Conservation (phyloP, 2,329 filamentous ascomycete species). For the Venturia oleaginea region DNA sequence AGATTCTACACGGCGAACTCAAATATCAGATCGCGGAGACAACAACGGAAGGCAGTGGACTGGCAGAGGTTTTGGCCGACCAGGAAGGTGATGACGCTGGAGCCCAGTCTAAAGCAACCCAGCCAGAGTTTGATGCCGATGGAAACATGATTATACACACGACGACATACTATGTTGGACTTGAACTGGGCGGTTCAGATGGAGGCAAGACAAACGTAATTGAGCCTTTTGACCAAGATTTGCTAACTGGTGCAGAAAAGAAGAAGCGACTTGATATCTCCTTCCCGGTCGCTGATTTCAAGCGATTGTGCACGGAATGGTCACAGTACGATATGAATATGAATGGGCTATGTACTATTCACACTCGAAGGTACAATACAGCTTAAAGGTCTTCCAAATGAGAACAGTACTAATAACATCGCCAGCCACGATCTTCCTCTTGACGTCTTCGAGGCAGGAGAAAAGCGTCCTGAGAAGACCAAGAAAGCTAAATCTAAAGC, state of each 20-base stretch:
- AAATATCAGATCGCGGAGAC: slow-evolving; percentile 38
- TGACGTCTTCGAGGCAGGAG: slow-evolving; percentile 78
- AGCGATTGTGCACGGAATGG: slow-evolving; percentile 68
- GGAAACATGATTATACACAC: slow-evolving; percentile 57
- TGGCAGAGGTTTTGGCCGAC: neutral
- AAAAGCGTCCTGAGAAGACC: slow-evolving; percentile 41
- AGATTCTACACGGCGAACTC: slow-evolving; percentile 47
- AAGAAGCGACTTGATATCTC: slow-evolving; percentile 69
- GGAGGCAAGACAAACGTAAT: slow-evolving; percentile 41
- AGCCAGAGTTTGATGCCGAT: slow-evolving; percentile 3
- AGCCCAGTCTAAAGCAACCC: slow-evolving; percentile 25
- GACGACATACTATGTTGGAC: slow-evolving; percentile 87
- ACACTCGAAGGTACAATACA: slow-evolving; percentile 69
- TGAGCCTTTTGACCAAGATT: neutral
- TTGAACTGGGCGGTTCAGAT: slow-evolving; percentile 56
- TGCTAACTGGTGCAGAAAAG: slow-evolving; percentile 16
- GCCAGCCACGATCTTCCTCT: slow-evolving; percentile 77
- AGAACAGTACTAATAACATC: neutral
- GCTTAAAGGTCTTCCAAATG: neutral
- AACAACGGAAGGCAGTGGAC: neutral
- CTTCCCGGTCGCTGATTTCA: slow-evolving; percentile 78
- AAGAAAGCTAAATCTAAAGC: slow-evolving; percentile 30
- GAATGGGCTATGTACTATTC: slow-evolving; percentile 71
- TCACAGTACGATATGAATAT: slow-evolving; percentile 64
- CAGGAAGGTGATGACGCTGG: slow-evolving; percentile 39